Conservation (phyloP, 192 early-diverging fungal genomes). For the Ramicandelaber brevisporus region DNA sequence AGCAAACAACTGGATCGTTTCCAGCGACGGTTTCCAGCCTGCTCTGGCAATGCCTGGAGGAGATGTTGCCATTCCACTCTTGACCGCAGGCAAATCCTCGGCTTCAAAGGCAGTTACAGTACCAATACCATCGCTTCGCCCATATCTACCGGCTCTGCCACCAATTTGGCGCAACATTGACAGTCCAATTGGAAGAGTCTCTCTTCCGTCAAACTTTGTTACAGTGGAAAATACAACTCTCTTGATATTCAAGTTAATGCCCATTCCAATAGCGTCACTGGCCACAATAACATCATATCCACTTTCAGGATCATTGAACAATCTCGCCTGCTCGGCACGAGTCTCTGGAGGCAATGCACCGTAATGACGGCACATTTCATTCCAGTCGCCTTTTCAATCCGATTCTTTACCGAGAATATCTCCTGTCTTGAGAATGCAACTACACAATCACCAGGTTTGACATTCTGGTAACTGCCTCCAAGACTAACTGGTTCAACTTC, state of each 20-base stretch:
- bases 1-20: constrained; percentile 54
- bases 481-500: constrained; percentile 26
- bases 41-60: constrained; percentile 20
- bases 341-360: constrained; percentile 86
- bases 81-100: constrained; percentile 4
- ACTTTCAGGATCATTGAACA: constrained; percentile 65
- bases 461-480: constrained; percentile 20
- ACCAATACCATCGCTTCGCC: constrained; percentile 34
- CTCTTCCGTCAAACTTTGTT: constrained; percentile 54
- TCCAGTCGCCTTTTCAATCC: constrained; percentile 45
- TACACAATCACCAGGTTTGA: constrained; percentile 62
- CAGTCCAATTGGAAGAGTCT: constrained; percentile 19
- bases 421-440: constrained; percentile 64
- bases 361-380: constrained; percentile 78
- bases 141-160: constrained; percentile 72
- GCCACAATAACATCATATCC: constrained; percentile 70
- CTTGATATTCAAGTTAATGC: constrained; percentile 80
- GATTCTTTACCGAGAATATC: constrained; percentile 53
- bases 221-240: constrained; percentile 63
- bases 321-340: constrained; percentile 56
- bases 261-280: constrained; percentile 95
- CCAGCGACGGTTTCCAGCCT: constrained; percentile 43
- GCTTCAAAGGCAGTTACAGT: constrained; percentile 30
- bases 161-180: constrained; percentile 85
- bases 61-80: constrained; percentile 4